Evolutionary conservation across 768 basidiomycete species (phyloP).

Genomic region (Pleurotus djamor): DNA sequence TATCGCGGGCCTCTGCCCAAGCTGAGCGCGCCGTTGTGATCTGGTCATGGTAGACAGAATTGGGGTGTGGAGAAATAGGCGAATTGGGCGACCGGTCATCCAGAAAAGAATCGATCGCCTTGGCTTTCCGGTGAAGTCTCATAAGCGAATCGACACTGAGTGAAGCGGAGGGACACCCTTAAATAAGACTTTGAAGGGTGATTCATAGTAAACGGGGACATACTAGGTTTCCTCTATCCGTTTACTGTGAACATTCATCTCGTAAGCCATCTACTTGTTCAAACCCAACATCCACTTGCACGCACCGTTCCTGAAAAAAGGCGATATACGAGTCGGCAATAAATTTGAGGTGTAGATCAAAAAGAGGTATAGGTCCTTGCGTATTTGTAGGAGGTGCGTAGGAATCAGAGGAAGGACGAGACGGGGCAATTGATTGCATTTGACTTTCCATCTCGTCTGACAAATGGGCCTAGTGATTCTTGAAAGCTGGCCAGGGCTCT

Average conservation of each 20-base stretch:
- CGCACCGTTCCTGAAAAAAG: conserved; percentile 86
- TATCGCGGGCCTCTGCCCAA: conserved; percentile 86
- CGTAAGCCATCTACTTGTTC: conserved; percentile 9
- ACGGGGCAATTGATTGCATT: not conserved
- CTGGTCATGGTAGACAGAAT: conserved; percentile 30
- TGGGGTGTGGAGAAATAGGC: not conserved
- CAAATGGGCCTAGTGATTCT: not conserved
- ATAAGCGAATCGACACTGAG: conserved; percentile 70
- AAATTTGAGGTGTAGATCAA: conserved; percentile 68
- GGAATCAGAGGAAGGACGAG: conserved; percentile 3
- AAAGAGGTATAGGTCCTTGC: conserved; percentile 64
- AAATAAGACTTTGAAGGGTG: not conserved
- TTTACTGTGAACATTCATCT: conserved; percentile 43
- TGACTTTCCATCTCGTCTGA: not conserved
- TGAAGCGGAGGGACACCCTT: conserved; percentile 7
- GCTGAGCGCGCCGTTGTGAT: conserved; percentile 63
- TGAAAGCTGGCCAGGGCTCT: too few relatives aligned
- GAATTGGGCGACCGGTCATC: conserved; percentile 52
- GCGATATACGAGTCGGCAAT: conserved; percentile 74
- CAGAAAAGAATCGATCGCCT: conserved; percentile 64
- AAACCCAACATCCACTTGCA: conserved; percentile 7
- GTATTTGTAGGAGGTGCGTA: not conserved
- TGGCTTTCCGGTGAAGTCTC: conserved; percentile 70
- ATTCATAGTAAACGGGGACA: conserved; percentile 19
- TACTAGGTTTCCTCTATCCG: conserved; percentile 87